Percentiles rank a stretch among this genome's conserved stretches.
These are phyloP conservation scores for Brettanomyces nanus DNA, from an alignment of 805 yeast genomes.

Conservation along the genomic window DNA sequence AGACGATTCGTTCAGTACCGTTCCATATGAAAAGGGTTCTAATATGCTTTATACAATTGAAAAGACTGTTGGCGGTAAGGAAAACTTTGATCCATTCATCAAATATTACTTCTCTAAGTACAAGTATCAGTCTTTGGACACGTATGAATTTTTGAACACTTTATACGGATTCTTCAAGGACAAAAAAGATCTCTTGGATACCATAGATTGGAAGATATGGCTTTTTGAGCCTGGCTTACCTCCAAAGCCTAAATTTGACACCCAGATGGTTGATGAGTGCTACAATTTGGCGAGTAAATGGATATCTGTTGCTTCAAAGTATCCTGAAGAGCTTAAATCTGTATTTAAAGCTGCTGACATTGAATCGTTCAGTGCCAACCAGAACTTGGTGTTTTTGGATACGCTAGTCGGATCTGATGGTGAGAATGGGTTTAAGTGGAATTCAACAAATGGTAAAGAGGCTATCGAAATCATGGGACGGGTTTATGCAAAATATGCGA, in stretches of 20 bases:
- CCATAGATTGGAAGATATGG: conserved; percentile 84
- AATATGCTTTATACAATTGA: conserved; percentile 73
- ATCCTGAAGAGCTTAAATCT: conserved; percentile 20
- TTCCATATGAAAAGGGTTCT: conserved; percentile 89
- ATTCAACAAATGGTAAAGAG: conserved; percentile 24
- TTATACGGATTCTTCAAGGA: conserved; percentile 51
- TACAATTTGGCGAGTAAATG: conserved; percentile 58
- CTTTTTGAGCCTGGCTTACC: conserved; percentile 79
- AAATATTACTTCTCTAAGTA: conserved; percentile 66
- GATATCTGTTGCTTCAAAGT: conserved; percentile 32
- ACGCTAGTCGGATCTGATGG: conserved; percentile 45
- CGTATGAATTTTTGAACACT: conserved; percentile 72
- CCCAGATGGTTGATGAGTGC: conserved; percentile 69
- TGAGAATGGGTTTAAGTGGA: conserved; percentile 32
- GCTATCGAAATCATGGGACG: conserved; percentile 25
- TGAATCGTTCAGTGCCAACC: conserved; percentile 57
- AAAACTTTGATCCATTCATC: conserved; percentile 69
- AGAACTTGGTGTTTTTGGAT: conserved; percentile 73
- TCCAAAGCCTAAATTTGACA: conserved; percentile 76
- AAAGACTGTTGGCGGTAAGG: conserved; percentile 62
- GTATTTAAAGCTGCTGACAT: conserved; percentile 44
- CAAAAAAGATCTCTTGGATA: conserved; percentile 44
- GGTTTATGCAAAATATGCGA: conserved; percentile 33
- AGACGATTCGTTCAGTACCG: conserved; percentile 80
- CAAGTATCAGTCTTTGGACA: conserved; percentile 65